Base-by-base conservation (phyloP, 345 rosid species). In the Diplotaxis tenuifolia region DNA sequence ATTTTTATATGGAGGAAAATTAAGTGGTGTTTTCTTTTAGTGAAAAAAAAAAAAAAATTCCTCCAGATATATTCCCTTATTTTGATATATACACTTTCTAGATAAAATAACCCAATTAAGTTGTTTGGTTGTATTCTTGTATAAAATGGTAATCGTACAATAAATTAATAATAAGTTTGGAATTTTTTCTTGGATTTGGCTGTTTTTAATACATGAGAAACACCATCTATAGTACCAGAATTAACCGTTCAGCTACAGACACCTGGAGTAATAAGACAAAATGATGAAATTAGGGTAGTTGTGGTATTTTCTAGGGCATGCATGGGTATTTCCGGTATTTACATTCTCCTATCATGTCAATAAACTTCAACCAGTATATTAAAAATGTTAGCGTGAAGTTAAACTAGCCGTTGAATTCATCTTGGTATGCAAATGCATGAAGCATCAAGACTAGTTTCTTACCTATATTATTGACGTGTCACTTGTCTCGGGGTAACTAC, bases 211-310 rank as follows among this genome's bases (percentile, higher is more conserved):
- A 42, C 76, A 57, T 71, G 20, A 71, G 55, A 77, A 58, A 65
- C 80, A 77, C 76, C 80, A 72, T 50, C 76, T 65, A 59, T 55
- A 65, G 68, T 77, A 77, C 80, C 80, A 59, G 80, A 77, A 71
- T 59, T 65, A 77, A 77, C 80, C 76, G 80, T 77, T 77, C 47
- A 77, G 62, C 80, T 71, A 71, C 68, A 28, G 76, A 77, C 80
- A 77, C 68, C 68, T 77, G 80, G 76, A 50, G 40, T 19, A n/a
- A 25, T 36, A 65, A 65, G 68, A 77, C 72, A 77, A 65, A n/a
- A 77, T 70, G 25, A 47, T 45, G 14, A 76, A 4, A 32, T 14
- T 25, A 65, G 67, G 75, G 68, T 32, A 64, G 62, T 65, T 62
- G 67, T 76, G 75, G 4, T 70, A 76, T 70, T 63, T 69, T 3